Base-by-base conservation (phyloP, 306 rosid genomes). In the Sophora flavescens region DNA sequence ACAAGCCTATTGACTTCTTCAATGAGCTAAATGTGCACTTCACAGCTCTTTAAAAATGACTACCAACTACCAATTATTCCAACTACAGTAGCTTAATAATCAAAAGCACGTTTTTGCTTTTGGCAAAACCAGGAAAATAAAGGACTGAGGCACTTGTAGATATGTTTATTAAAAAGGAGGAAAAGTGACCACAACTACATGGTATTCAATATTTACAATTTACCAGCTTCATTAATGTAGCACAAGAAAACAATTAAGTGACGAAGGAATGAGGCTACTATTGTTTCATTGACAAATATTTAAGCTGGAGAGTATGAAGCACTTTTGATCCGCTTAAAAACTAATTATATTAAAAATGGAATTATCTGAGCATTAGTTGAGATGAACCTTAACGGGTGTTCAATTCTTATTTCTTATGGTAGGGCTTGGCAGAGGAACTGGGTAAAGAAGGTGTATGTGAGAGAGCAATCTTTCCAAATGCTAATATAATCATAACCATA, bases 381-480 rank as follows among this genome's bases (percentile, higher is more conserved):
- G 22, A 22, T 22, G 32, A 30, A 30, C 32, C 32, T 30, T 30
- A 30, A 30, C 2, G 32, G 44, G 17, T 59, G 26, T 60, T 32
- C 7, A 32, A 12, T 63, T 48, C 3, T 60, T 72, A 7, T 76
- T 63, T 48, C 3, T 60, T 72, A 7, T 76, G 67, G 60, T 80
- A 92, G 98, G 97, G 97, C 6, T 81, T 95, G 84, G 88, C 96
- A 3, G 83, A 83, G 30, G 97, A 95, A 80, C 73, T 95, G 86
- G 79, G 93, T 66, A 78, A 85, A 80, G 97, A 92, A 45, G 98
- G 98, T 41, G 97, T 97, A 9, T 95, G 98, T 39, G 97, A 89
- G 63, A 57, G 72, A 74, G 98, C 96, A 63, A 90, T 95, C 39
- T 95, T 95, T 80, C 97, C 97, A 28, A 97, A 95, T 72, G 17